Conservation (phyloP, 441 rosid species). For the Mallotus repandus region DNA sequence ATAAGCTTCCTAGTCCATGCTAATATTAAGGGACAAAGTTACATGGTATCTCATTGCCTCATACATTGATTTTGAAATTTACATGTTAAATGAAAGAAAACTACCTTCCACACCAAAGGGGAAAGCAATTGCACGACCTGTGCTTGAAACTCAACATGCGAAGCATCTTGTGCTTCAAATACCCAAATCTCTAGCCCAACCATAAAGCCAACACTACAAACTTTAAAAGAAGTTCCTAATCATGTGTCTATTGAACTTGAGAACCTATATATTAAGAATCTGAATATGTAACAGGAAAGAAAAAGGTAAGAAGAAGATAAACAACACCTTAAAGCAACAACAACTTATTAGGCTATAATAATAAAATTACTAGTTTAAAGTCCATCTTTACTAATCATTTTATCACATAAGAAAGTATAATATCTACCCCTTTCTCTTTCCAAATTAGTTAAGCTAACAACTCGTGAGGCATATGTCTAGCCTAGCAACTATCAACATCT, state of each 20-base stretch:
- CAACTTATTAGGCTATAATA: not conserved
- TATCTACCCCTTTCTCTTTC: not conserved
- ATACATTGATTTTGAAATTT: too few species aligned
- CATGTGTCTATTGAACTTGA: not conserved
- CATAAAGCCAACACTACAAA: not conserved
- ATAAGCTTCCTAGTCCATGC: not conserved
- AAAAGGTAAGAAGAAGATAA: too few species aligned
- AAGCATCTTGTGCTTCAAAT: too few species aligned
- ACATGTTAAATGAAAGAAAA: too few species aligned
- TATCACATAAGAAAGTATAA: too few species aligned
- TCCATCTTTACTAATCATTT: not conserved
- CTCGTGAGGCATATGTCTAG: not conserved
- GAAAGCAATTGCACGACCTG: too few species aligned
- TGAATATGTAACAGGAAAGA: too few species aligned
- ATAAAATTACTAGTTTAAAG: too few species aligned
- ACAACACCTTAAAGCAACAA: not conserved
- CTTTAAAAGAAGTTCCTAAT: not conserved
- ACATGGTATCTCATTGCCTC: too few species aligned
- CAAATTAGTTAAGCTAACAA: not conserved
- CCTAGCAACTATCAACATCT: not conserved
- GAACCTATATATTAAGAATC: too few species aligned
- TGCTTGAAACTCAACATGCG: too few species aligned
- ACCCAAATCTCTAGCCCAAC: not conserved
- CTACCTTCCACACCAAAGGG: not conserved
- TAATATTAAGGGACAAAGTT: not conserved